Evolutionary conservation across 768 basidiomycete genomes (phyloP).

Genomic region (Boletus subcaerulescens): DNA sequence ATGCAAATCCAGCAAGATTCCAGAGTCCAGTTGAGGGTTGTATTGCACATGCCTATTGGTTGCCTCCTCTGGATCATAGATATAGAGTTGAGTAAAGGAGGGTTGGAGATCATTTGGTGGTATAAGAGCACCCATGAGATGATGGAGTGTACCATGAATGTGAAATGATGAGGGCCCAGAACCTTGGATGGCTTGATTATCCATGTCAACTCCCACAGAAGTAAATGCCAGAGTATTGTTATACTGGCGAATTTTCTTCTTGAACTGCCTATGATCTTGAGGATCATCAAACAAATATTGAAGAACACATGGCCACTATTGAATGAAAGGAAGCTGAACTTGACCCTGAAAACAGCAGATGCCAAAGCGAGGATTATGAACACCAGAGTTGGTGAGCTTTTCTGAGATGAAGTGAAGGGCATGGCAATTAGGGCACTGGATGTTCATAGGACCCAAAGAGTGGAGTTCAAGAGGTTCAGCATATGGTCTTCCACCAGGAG

Average conservation of each 20-base stretch:
- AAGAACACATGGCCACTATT: conserved; percentile 12
- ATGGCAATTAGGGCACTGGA: conserved; percentile 15
- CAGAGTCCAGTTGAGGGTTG: no score
- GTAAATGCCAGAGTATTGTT: conserved; percentile 26
- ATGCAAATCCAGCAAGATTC: no score
- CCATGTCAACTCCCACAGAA: background rate
- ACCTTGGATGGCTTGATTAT: background rate
- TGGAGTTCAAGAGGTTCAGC: conserved; percentile 2
- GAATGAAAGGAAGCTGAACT: conserved; percentile 20
- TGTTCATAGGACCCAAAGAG: conserved; percentile 1
- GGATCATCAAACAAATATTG: conserved; percentile 15
- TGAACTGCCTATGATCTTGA: conserved; percentile 18
- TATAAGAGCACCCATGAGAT: conserved; percentile 33
- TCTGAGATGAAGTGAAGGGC: conserved; percentile 16
- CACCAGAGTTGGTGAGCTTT: background rate
- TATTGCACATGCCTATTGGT: no score
- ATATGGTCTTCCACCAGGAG: conserved; percentile 8
- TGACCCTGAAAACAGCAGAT: conserved; percentile 30
- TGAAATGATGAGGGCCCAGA: conserved; percentile 18
- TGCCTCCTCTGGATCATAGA: conserved; percentile 31
- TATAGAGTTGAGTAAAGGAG: conserved; percentile 38
- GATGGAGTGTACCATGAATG: conserved; percentile 37
- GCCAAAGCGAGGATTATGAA: conserved; percentile 16
- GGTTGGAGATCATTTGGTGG: conserved; percentile 23
- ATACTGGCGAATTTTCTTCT: conserved; percentile 37